A percentile compares a stretch with the other conserved stretches of the same genome.
Evolutionary conservation across 1,284 basidiomycete species (phyloP).

Genomic region (Sanghuangporus sanghuang): DNA sequence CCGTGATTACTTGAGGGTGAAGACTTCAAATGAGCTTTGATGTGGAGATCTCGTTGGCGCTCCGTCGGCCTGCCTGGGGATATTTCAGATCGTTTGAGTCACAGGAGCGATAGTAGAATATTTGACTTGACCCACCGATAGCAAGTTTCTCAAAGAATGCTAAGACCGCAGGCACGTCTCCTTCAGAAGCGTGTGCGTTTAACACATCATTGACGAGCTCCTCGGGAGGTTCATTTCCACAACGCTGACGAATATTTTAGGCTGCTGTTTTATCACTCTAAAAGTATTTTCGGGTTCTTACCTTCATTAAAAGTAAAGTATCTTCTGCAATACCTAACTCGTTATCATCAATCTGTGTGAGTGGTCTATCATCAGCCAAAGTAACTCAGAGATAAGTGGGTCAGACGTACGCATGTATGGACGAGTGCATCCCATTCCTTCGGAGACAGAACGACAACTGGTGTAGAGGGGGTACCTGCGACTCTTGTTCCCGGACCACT

Average conservation of each 20-base stretch:
- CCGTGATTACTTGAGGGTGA: slow-evolving; percentile 36
- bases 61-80: slow-evolving; percentile 42
- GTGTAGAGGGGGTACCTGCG: slow-evolving; percentile 10
- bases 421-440: slow-evolving; percentile 51
- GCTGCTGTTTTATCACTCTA: neutral
- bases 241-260: slow-evolving; percentile 27
- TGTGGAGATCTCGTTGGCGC: slow-evolving; percentile 59
- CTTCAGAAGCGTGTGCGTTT: slow-evolving; percentile 41
- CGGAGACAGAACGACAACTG: slow-evolving; percentile 38
- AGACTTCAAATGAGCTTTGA: slow-evolving; percentile 50
- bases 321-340: slow-evolving; percentile 32
- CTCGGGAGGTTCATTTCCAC: slow-evolving; percentile 34
- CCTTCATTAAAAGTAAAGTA: slow-evolving; percentile 45
- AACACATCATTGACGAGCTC: slow-evolving; percentile 42
- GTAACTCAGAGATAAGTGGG: slow-evolving; percentile 19
- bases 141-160: slow-evolving; percentile 37
- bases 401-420: slow-evolving; percentile 28
- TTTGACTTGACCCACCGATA: slow-evolving; percentile 30
- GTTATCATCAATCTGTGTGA: slow-evolving; percentile 29
- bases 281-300: slow-evolving; percentile 25
- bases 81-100: neutral
- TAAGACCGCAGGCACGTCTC: slow-evolving; percentile 44
- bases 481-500: slow-evolving; percentile 17
- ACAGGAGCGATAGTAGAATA: neutral
- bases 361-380: neutral